Percentiles rank a stretch among this genome's conserved stretches.
Evolutionary conservation across 345 rosid genomes (phyloP).

Genomic region (Cardamine resedifolia): DNA sequence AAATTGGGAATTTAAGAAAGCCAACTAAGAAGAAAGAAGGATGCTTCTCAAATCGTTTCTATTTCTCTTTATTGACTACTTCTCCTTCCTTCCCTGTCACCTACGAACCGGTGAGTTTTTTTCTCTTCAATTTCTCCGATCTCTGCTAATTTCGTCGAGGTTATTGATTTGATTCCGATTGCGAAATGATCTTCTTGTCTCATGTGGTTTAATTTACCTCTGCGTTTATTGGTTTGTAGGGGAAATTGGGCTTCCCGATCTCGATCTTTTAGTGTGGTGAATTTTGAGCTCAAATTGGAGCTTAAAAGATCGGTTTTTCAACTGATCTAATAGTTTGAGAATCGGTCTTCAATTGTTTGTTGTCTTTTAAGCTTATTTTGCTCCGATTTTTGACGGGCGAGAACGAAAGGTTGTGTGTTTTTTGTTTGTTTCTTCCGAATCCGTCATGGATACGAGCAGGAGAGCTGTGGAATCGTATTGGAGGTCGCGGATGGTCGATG

Average conservation of each 20-base stretch:
- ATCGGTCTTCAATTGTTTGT: background rate
- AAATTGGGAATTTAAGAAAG: slow-evolving; percentile 12
- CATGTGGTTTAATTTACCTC: background rate
- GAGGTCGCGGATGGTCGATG: slow-evolving; percentile 94
- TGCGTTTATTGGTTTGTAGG: slow-evolving; percentile 17
- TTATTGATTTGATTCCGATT: background rate
- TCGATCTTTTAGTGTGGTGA: slow-evolving; percentile 10
- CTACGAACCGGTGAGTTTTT: slow-evolving; percentile 33
- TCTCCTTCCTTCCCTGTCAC: slow-evolving; percentile 30
- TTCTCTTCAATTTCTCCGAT: slow-evolving; percentile 16
- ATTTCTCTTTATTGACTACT: slow-evolving; percentile 28
- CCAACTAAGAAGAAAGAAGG: background rate
- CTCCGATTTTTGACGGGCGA: slow-evolving; percentile 8
- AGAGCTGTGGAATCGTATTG: slow-evolving; percentile 99
- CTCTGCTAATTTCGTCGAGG: slow-evolving; percentile 5
- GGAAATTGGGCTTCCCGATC: slow-evolving; percentile 17
- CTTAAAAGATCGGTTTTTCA: slow-evolving; percentile 5
- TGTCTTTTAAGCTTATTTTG: background rate
- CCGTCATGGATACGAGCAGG: slow-evolving; percentile 91
- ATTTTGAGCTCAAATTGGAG: slow-evolving; percentile 24
- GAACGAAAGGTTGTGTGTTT: slow-evolving; percentile 5
- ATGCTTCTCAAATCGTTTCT: slow-evolving; percentile 10
- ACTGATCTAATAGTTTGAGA: slow-evolving; percentile 29
- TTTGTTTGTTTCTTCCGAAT: background rate
- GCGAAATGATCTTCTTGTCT: background rate